Percentiles rank a stretch among this genome's conserved stretches.
These are phyloP conservation scores for Chaetomium tenue DNA, from an alignment of 495 filamentous ascomycete species.

Conservation along the genomic window DNA sequence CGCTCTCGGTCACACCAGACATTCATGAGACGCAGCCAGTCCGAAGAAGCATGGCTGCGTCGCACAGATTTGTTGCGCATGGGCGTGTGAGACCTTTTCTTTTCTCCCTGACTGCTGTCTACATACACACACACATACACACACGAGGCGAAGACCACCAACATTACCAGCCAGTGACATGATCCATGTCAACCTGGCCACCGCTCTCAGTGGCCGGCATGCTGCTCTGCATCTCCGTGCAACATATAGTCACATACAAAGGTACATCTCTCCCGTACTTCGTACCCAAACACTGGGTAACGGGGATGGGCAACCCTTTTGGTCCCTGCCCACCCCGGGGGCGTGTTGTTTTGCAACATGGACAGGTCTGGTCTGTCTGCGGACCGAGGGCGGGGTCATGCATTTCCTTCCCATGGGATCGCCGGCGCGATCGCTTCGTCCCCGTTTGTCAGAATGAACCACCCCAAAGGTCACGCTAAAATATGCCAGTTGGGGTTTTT, in stretches of 20 bases:
- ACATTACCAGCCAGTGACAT: too few relatives aligned
- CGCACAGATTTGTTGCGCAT: constrained; percentile 15
- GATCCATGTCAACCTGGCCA: too few relatives aligned
- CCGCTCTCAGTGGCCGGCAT: too few relatives aligned
- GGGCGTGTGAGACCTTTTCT: not conserved
- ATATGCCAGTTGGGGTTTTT: constrained; percentile 7
- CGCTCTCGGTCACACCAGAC: not conserved
- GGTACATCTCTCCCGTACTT: too few relatives aligned
- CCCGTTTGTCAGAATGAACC: constrained; percentile 16
- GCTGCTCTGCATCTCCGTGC: too few relatives aligned
- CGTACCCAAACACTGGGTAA: not conserved
- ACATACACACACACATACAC: too few relatives aligned
- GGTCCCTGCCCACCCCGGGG: constrained; percentile 1
- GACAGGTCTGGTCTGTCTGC: constrained; percentile 3
- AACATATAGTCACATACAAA: too few relatives aligned
- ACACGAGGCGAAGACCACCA: too few relatives aligned
- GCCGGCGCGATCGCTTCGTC: constrained; percentile 17
- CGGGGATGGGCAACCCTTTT: not conserved
- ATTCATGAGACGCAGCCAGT: not conserved
- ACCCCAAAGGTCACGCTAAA: constrained; percentile 8
- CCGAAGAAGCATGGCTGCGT: constrained; percentile 12
- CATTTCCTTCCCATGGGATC: constrained; percentile 20
- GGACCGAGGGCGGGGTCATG: constrained; percentile 25
- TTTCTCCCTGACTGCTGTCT: too few relatives aligned
- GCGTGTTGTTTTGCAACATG: constrained; percentile 14